These are phyloP conservation scores for Thinopyrum obtusiflorum DNA, from an alignment of 202 grass and related monocot genomes.

Conservation along the genomic window DNA sequence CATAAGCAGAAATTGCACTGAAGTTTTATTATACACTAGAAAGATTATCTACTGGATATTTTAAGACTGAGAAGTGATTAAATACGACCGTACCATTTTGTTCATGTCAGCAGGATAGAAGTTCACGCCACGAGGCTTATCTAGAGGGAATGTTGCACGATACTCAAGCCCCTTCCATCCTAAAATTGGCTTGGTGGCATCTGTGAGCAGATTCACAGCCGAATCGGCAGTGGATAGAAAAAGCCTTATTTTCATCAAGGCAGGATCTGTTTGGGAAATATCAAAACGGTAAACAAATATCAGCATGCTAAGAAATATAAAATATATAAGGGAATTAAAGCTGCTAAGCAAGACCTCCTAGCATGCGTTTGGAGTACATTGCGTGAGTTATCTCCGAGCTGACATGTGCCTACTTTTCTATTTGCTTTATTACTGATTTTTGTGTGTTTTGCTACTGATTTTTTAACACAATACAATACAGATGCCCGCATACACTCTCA, in stretches of 20 bases:
- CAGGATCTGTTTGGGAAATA: constrained; percentile 63
- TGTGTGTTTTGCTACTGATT: too few species aligned
- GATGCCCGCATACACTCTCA: too few species aligned
- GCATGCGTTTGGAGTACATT: too few species aligned
- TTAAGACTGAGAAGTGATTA: background rate
- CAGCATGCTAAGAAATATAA: constrained; percentile 15
- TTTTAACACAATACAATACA: too few species aligned
- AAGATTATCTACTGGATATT: constrained; percentile 24
- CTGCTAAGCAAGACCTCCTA: too few species aligned
- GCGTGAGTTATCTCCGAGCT: too few species aligned
- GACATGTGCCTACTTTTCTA: too few species aligned
- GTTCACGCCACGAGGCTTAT: constrained; percentile 82
- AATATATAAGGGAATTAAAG: background rate
- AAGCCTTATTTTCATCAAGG: constrained; percentile 88
- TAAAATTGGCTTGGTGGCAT: constrained; percentile 32
- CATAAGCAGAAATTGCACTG: constrained; percentile 1
- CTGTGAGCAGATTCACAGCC: constrained; percentile 24
- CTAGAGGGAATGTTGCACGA: constrained; percentile 73
- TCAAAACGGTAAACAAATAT: constrained; percentile 15
- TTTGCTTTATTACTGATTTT: too few species aligned
- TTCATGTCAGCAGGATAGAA: constrained; percentile 97
- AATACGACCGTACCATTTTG: constrained; percentile 63
- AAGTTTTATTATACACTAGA: constrained; percentile 30
- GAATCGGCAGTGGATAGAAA: constrained; percentile 93
- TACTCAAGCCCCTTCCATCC: constrained; percentile 92